Percentiles rank a stretch among this genome's conserved stretches.
phyloP scores from a whole-genome alignment of 177 flowering plant genomes.

The Telopea speciosissima region DNA sequence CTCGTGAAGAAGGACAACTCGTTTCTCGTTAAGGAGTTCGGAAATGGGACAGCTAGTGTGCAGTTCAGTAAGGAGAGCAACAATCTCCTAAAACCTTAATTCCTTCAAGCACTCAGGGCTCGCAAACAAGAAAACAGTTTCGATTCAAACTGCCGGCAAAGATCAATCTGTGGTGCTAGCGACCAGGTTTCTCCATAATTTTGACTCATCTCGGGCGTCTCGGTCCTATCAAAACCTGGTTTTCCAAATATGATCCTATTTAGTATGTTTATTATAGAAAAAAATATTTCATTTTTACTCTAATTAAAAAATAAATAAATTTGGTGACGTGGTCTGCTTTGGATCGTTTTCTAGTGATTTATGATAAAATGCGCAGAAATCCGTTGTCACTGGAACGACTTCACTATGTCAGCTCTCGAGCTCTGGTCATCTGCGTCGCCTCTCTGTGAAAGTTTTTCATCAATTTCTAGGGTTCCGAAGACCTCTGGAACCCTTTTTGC shows the following conservation, averaged over 20 bases:
- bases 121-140: conserved; percentile 82
- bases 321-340: too few species aligned
- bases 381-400: too few species aligned
- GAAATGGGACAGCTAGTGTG: conserved; percentile 52
- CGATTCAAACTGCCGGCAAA: conserved; percentile 57
- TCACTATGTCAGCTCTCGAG: conserved; percentile 12
- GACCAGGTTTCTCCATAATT: too few species aligned
- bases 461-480: conserved; percentile 16
- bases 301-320: too few species aligned
- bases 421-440: conserved; percentile 6
- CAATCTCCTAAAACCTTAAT: conserved; percentile 76
- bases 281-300: too few species aligned
- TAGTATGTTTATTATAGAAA: too few species aligned
- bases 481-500: conserved; percentile 4
- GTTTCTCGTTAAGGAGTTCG: conserved; percentile 79
- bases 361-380: too few species aligned
- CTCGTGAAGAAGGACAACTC: conserved; percentile 85
- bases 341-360: too few species aligned
- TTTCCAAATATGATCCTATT: too few species aligned
- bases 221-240: too few species aligned
- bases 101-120: conserved; percentile 75
- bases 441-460: conserved; percentile 6
- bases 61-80: conserved; percentile 72
- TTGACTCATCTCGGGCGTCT: too few species aligned
- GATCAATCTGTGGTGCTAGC: conserved; percentile 70